Percentiles rank a stretch among this genome's conserved stretches.
phyloP scores from a whole-genome alignment of 2,329 filamentous ascomycete genomes.

The Cladosporium sp. region DNA sequence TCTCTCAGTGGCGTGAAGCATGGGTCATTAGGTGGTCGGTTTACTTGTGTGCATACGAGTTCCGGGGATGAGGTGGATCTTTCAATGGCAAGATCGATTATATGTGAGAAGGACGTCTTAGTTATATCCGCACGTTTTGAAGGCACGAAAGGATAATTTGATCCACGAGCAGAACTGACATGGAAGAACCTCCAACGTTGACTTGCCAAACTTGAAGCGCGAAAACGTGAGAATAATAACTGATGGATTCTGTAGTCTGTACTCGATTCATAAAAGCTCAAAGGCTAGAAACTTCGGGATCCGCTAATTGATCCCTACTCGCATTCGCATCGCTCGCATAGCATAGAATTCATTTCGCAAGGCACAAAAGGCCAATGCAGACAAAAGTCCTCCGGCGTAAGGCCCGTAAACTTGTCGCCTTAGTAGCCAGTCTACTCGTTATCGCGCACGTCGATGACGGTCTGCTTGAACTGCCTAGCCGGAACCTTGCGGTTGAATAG shows the following conservation, averaged over 20 bases:
- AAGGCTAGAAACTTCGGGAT: not conserved
- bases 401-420: too few species aligned
- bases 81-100: not conserved
- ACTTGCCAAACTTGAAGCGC: too few species aligned
- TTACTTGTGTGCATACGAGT: not conserved
- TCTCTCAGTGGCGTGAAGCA: not conserved
- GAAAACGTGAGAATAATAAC: too few species aligned
- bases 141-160: too few species aligned
- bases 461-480: constrained; percentile 68
- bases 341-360: not conserved
- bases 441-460: constrained; percentile 41
- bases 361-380: not conserved
- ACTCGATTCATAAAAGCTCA: not conserved
- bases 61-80: not conserved
- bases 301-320: not conserved
- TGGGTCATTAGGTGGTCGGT: not conserved
- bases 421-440: constrained; percentile 39
- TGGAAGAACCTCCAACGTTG: too few species aligned
- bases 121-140: too few species aligned
- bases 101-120: not conserved
- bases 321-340: not conserved
- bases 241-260: too few species aligned
- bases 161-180: too few species aligned
- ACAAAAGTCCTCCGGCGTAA: not conserved
- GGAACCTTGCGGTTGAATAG: constrained; percentile 74